phyloP scores from a whole-genome alignment of 768 basidiomycete genomes.

The Butyriboletus loyo region DNA sequence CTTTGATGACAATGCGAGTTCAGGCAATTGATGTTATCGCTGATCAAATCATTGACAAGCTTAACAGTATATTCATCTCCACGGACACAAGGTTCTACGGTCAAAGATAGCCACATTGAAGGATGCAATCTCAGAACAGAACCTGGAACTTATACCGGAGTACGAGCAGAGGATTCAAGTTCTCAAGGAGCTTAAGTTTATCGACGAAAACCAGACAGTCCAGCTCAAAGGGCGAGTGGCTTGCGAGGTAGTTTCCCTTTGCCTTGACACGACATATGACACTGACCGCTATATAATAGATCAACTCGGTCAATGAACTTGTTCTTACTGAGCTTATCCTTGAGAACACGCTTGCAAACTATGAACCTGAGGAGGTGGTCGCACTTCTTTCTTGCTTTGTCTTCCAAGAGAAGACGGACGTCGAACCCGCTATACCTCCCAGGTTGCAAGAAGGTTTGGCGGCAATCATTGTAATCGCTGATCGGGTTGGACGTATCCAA shows the following conservation, averaged over 20 bases:
- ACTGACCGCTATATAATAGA: conserved; percentile 46
- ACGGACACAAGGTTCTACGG: conserved; percentile 71
- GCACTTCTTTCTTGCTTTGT: conserved; percentile 95
- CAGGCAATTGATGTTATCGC: neutral
- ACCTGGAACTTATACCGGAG: conserved; percentile 93
- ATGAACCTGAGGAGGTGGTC: conserved; percentile 94
- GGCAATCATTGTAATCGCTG: conserved; percentile 72
- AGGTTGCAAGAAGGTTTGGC: conserved; percentile 80
- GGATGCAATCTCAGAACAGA: conserved; percentile 90
- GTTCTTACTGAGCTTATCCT: conserved; percentile 95
- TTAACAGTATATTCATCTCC: conserved; percentile 68
- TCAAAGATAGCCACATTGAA: conserved; percentile 76
- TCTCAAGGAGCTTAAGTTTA: conserved; percentile 86
- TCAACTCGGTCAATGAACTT: conserved; percentile 97
- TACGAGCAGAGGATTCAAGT: conserved; percentile 94
- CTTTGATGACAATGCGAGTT: conserved; percentile 74
- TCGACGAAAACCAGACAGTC: conserved; percentile 94
- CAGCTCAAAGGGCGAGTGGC: conserved; percentile 95
- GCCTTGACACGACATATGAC: neutral
- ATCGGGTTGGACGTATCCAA: conserved; percentile 78
- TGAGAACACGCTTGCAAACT: conserved; percentile 88
- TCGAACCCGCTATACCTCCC: conserved; percentile 77
- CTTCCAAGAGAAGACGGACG: conserved; percentile 96
- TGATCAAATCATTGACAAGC: conserved; percentile 8
- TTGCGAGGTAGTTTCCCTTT: conserved; percentile 68